Evolutionary conservation across 768 basidiomycete species (phyloP), one percentile per base, ranked within the genome.

Genomic region (Daedaleopsis sinensis): DNA sequence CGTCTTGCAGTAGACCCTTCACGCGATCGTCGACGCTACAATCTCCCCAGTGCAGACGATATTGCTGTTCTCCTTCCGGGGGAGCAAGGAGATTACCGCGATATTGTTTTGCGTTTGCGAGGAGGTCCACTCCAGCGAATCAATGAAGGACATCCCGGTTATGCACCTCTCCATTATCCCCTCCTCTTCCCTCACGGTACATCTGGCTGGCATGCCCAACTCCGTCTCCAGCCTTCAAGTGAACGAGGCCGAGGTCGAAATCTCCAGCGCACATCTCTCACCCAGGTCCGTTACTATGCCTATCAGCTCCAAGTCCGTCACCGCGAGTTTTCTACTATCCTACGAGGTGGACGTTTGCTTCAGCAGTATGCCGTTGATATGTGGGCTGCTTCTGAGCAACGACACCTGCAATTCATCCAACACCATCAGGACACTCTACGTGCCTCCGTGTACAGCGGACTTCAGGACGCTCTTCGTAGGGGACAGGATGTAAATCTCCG

Each of bases 361-460:
- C 79, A 82, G 53, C 75, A 82, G 48, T 80, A 73, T 61, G 49
- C 79, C 46, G 76, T 77, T 49, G 80, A 85, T 72, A 67, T 63
- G 2, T 85, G 75, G 76, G 81, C 82, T 16, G 68, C 72, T 0
- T 67, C 75, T 23, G 82, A 85, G 4, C 81, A 84, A 24, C 66
- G 49, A 13, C 68, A 71, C 1, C 68, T 85, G n/a, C n/a, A n/a
- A n/a, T n/a, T n/a, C n/a, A n/a, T n/a, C n/a, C n/a, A n/a, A n/a
- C n/a, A n/a, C n/a, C n/a, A n/a, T n/a, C n/a, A n/a, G n/a, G n/a
- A n/a, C n/a, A n/a, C n/a, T n/a, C n/a, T 1, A 57, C 47, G 10
- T 84, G 68, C 67, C 47, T 77, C 9, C 27, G 59, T 5, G 0
- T 79, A 78, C 61, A 54, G 58, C 21, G 79, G 80, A 1, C 46